Evolutionary conservation across 2,329 filamentous ascomycete species (phyloP).

Genomic region (Claviceps africana): DNA sequence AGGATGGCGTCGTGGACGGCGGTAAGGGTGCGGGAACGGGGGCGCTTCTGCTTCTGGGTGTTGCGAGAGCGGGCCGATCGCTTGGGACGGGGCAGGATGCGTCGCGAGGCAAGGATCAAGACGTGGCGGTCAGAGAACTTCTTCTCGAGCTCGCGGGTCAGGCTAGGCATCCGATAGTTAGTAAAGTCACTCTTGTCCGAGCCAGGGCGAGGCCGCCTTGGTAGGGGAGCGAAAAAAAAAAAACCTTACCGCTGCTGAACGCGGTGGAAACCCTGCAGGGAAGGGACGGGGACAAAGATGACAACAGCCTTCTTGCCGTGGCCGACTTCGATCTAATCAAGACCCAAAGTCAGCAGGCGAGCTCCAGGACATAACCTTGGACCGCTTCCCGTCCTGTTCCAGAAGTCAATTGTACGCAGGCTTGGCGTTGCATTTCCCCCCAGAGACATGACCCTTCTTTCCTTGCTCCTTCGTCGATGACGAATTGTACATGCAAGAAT

Average conservation of each 20-base stretch:
- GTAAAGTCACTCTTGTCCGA: background rate
- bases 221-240: constrained; percentile 11
- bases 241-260: constrained; percentile 99
- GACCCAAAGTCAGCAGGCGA: constrained; percentile 62
- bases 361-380: constrained; percentile 57
- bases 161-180: constrained; percentile 37
- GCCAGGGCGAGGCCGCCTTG: background rate
- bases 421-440: constrained; percentile 15
- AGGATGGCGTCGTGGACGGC: constrained; percentile 99
- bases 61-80: constrained; percentile 93
- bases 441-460: constrained; percentile 3
- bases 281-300: constrained; percentile 99
- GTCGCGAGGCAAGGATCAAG: constrained; percentile 95
- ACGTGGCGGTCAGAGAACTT: constrained; percentile 99
- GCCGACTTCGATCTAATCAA: constrained; percentile 92
- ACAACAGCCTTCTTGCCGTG: constrained; percentile 99
- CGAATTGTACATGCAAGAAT: background rate
- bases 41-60: constrained; percentile 96
- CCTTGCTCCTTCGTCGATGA: background rate
- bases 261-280: constrained; percentile 96
- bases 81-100: constrained; percentile 97
- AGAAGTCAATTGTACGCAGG: constrained; percentile 28
- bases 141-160: constrained; percentile 99
- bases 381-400: constrained; percentile 65
- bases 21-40: constrained; percentile 92